A percentile compares a stretch with the other conserved stretches of the same genome.
phyloP scores from a whole-genome alignment of 371 early-diverging fungal genomes.

The Saksenaea vasiformis region DNA sequence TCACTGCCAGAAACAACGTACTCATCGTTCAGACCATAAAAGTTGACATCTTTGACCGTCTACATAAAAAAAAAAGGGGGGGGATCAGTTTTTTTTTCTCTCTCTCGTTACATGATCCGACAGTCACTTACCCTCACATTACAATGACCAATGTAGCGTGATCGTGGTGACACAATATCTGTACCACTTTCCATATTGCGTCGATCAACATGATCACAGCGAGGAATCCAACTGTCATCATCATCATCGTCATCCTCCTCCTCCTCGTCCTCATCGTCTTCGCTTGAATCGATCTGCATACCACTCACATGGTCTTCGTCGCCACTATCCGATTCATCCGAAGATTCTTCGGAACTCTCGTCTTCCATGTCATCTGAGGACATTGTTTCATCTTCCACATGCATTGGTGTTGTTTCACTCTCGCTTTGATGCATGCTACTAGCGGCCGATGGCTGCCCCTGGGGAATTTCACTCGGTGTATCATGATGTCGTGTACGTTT shows the following conservation, averaged over 20 bases:
- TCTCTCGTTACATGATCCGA: background rate
- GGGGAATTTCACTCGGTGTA: background rate
- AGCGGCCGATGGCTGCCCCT: background rate
- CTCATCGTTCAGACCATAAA: constrained; percentile 67
- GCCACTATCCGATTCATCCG: constrained; percentile 3
- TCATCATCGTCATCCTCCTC: constrained; percentile 9
- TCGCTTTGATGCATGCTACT: background rate
- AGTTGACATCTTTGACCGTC: constrained; percentile 82
- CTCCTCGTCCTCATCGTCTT: constrained; percentile 3
- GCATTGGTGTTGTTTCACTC: background rate
- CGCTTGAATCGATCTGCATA: background rate
- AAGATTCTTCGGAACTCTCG: background rate
- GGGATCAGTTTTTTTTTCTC: background rate
- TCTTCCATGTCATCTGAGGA: background rate
- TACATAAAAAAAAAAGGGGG: constrained; percentile 35
- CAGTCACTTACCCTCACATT: constrained; percentile 35
- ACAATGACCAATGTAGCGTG: constrained; percentile 39
- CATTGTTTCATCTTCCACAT: background rate
- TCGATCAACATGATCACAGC: constrained; percentile 4
- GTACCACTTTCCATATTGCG: constrained; percentile 19
- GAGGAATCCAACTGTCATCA: background rate
- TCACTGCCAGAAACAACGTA: constrained; percentile 82
- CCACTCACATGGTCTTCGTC: background rate
- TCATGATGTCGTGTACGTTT: background rate
- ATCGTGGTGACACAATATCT: constrained; percentile 26